phyloP scores from a whole-genome alignment of 176 grass and related monocot genomes.

The Miscanthus lutarioriparius region DNA sequence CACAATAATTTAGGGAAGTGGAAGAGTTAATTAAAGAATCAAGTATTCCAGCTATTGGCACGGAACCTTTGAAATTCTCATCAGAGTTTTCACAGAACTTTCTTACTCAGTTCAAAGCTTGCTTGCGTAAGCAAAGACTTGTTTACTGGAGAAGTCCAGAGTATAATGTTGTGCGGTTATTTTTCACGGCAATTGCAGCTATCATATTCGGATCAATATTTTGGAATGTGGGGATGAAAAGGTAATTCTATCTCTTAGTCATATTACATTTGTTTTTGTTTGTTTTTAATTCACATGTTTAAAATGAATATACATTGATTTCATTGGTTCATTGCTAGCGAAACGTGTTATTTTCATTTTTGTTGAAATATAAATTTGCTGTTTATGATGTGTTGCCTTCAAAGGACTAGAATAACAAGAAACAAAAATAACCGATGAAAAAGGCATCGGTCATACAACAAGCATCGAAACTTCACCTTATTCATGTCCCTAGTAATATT shows the following conservation, averaged over 20 bases:
- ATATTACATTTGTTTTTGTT: slow-evolving; percentile 2
- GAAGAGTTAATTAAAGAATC: slow-evolving; percentile 50
- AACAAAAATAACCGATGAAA: neutral
- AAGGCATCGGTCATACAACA: neutral
- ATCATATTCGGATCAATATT: slow-evolving; percentile 70
- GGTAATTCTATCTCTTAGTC: slow-evolving; percentile 34
- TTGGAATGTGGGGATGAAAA: slow-evolving; percentile 65
- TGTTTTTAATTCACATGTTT: neutral
- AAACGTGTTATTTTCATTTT: neutral
- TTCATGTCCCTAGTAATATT: neutral
- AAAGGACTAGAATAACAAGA: neutral
- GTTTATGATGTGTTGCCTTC: neutral
- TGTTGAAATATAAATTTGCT: neutral
- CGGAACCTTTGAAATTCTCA: slow-evolving; percentile 54
- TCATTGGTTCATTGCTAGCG: neutral
- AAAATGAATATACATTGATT: neutral
- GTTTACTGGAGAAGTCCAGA: slow-evolving; percentile 81
- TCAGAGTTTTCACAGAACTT: slow-evolving; percentile 55
- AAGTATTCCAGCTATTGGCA: slow-evolving; percentile 48
- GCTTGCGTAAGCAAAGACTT: slow-evolving; percentile 62
- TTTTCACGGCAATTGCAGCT: slow-evolving; percentile 56
- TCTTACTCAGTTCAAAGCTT: slow-evolving; percentile 58
- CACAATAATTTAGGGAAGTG: slow-evolving; percentile 44
- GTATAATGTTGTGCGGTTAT: slow-evolving; percentile 66
- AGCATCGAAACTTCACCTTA: neutral